A percentile compares a stretch with the other conserved stretches of the same genome.
Evolutionary conservation across 2,329 filamentous ascomycete species (phyloP).

Genomic region (Magnaporthales sp.): DNA sequence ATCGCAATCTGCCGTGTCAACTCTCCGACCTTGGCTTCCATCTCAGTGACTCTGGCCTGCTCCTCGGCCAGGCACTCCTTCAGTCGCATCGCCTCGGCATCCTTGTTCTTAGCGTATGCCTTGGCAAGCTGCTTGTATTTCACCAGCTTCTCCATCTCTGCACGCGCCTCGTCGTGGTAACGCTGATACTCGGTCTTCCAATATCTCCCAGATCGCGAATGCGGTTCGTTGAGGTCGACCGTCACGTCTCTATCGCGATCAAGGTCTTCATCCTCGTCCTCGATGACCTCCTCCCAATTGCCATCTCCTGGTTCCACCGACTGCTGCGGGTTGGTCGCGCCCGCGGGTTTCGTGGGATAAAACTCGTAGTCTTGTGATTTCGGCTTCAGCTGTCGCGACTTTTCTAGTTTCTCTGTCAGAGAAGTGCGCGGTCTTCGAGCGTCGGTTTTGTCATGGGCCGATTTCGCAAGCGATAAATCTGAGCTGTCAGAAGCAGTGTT

Average conservation of each 20-base stretch:
- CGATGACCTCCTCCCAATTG: constrained; percentile 45
- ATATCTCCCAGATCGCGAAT: constrained; percentile 66
- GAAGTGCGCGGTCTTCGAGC: constrained; percentile 26
- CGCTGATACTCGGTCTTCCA: constrained; percentile 73
- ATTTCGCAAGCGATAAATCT: neutral
- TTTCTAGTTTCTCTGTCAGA: constrained; percentile 37
- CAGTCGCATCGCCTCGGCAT: constrained; percentile 59
- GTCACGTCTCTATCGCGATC: constrained; percentile 47
- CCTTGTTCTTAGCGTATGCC: constrained; percentile 70
- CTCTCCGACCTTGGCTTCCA: constrained; percentile 55
- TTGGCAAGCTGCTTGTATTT: constrained; percentile 74
- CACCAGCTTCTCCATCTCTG: constrained; percentile 68
- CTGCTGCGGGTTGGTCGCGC: constrained; percentile 9
- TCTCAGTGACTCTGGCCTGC: constrained; percentile 51
- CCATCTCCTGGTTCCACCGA: constrained; percentile 26
- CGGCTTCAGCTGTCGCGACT: constrained; percentile 23
- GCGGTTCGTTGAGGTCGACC: constrained; percentile 62
- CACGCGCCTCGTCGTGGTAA: constrained; percentile 64
- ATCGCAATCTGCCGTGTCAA: constrained; percentile 47
- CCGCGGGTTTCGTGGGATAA: neutral
- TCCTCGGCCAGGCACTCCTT: constrained; percentile 59
- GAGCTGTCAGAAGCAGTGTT: constrained; percentile 14
- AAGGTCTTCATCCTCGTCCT: constrained; percentile 21
- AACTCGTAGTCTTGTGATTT: neutral
- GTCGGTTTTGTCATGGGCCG: neutral